Percentiles rank a stretch among this genome's conserved stretches.
Conservation (phyloP, 2,329 filamentous ascomycete species). For the Xylaria sp. region DNA sequence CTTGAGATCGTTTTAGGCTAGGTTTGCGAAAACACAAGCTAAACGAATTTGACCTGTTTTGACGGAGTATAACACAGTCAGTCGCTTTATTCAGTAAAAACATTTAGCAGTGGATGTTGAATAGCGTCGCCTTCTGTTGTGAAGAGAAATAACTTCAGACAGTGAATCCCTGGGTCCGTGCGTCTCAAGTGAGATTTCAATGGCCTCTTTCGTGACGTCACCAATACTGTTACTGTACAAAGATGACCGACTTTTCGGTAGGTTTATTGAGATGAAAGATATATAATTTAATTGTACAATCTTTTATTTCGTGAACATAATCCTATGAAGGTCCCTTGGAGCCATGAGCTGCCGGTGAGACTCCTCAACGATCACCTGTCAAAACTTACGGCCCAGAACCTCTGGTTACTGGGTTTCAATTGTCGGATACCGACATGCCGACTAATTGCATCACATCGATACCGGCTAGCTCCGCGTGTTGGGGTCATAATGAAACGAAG, state of each 20-base stretch:
- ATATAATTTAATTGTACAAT: background rate
- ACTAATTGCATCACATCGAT: background rate
- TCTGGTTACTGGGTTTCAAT: background rate
- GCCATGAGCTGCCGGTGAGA: constrained; percentile 4
- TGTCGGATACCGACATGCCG: background rate
- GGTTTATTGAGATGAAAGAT: background rate
- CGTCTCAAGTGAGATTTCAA: background rate
- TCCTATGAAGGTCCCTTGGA: constrained; percentile 9
- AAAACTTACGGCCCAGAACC: background rate
- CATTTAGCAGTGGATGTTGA: background rate
- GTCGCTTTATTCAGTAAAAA: background rate
- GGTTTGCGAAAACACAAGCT: background rate
- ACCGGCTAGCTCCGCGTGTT: background rate
- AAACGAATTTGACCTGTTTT: background rate
- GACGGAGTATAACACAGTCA: background rate
- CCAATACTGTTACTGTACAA: background rate
- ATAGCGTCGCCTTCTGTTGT: background rate
- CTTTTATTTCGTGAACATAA: background rate
- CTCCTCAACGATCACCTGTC: background rate
- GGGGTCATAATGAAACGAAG: constrained; percentile 43
- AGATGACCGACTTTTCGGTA: background rate
- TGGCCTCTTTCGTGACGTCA: constrained; percentile 13
- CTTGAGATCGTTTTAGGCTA: background rate
- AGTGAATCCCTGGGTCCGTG: background rate
- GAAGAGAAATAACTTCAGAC: background rate